A percentile compares a stretch with the other conserved stretches of the same genome.
Conservation (phyloP, 75 land plant species). For the Azolla pinnata region DNA sequence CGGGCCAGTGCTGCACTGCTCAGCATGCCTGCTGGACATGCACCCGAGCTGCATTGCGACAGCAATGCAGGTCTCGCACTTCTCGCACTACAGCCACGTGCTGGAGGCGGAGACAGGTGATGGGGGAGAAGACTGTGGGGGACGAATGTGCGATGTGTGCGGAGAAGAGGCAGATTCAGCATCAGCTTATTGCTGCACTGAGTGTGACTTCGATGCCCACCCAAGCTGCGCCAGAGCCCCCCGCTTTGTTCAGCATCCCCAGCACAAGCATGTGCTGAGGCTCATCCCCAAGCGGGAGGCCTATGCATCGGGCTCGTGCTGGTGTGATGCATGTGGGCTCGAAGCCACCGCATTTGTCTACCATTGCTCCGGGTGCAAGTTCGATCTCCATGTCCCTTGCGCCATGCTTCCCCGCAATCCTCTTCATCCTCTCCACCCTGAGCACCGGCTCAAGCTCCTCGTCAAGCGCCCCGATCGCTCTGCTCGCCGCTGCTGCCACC, state of each 20-base stretch:
- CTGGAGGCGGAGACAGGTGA: not conserved
- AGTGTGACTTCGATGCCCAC: constrained; percentile 1
- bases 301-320: constrained; percentile 3
- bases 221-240: constrained; percentile 5
- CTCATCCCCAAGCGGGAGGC: not conserved
- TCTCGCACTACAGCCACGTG: constrained; percentile 1
- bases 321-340: constrained; percentile 4
- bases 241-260: constrained; percentile 1
- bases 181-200: not conserved
- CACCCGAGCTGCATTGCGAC: constrained; percentile 7
- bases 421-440: not conserved
- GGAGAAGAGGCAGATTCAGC: not conserved
- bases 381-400: not conserved
- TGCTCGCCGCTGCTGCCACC: not conserved
- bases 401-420: constrained; percentile 4
- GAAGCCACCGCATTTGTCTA: not conserved
- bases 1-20: constrained; percentile 4
- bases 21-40: not conserved
- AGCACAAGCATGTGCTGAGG: constrained; percentile 1
- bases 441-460: constrained; percentile 5
- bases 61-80: not conserved
- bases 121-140: not conserved
- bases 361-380: constrained; percentile 2
- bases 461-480: not conserved
- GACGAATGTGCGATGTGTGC: constrained; percentile 1